Evolutionary conservation across 2,329 filamentous ascomycete genomes (phyloP), one percentile per base, ranked within the genome.

Genomic region (Zymoseptoria ardabiliae): DNA sequence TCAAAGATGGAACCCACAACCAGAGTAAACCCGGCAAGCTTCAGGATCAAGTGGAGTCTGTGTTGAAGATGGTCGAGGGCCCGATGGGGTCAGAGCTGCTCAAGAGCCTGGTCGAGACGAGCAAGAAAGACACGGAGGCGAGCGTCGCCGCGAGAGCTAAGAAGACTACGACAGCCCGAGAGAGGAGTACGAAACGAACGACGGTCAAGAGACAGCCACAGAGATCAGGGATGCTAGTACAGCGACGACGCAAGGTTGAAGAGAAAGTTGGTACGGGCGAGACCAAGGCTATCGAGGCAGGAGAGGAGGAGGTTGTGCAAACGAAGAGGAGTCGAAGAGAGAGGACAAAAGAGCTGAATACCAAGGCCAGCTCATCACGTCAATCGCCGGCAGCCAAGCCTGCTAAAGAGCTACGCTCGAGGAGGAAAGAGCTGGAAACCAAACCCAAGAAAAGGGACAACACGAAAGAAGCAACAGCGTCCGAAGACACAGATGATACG

Each of bases 41-140:
- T 19, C 49, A 21, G 8, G 30, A 57, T 19, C 61, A 61, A 48
- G 50, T 64, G 0, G 48, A 66, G 19, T 52, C 53, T 13, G 61
- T 69, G 13, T 54, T 68, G 10, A 54, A 58, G 23, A 67, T 66
- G 57, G 63, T 69, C n/a, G 62, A 62, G 48, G 61, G 61, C 11
- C 35, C 35, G 35, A 45, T 45, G 35, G 57, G 63, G 10, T 41
- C 68, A 25, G 62, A 63, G 49, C 58, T 59, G 3, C 55, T 60
- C 20, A 57, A 50, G 22, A 56, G 30, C 4, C 48, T 58, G 35
- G 55, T 57, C 22, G 9, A 21, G 21, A 13, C 49, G 8, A 35
- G 57, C 20, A 50, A 55, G 22, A 51, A 57, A 22, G 51, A 59
- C 10, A 41, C 54, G 25, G 63, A 62, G 45, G 9, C 45, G 23